Evolutionary conservation across 2,329 filamentous ascomycete genomes (phyloP).

Genomic region (Aspergillus piperis): DNA sequence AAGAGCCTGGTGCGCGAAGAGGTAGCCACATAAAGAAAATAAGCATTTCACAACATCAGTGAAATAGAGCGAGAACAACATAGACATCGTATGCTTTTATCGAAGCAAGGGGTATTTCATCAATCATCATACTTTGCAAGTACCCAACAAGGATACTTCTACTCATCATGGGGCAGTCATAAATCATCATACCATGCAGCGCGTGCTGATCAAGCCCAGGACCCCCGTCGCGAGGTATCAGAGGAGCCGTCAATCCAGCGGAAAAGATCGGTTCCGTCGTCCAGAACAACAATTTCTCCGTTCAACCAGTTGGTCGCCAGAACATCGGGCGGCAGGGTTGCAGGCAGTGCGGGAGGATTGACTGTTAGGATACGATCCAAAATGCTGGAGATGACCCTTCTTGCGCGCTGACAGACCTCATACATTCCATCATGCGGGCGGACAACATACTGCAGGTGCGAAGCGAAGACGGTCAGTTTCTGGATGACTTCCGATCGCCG

Average conservation of each 20-base stretch:
- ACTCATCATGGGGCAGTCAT: not conserved
- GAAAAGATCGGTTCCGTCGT: conserved; percentile 6
- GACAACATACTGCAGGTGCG: conserved; percentile 25
- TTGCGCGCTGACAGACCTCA: conserved; percentile 27
- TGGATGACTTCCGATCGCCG: conserved; percentile 33
- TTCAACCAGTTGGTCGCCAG: conserved; percentile 11
- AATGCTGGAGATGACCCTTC: conserved; percentile 24
- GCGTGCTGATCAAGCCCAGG: conserved; percentile 1
- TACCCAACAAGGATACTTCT: not conserved
- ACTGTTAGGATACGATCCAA: conserved; percentile 21
- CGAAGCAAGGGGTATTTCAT: not conserved
- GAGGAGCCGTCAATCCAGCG: conserved; percentile 5
- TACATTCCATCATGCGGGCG: conserved; percentile 26
- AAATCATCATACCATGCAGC: not conserved
- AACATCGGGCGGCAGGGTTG: not conserved
- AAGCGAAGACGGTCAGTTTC: conserved; percentile 29
- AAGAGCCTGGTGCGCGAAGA: not conserved
- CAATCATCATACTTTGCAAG: not conserved
- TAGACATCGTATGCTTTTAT: not conserved
- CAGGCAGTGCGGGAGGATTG: conserved; percentile 1
- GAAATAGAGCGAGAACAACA: not conserved
- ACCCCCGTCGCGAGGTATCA: not conserved
- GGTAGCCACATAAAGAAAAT: not conserved
- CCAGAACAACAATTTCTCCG: conserved; percentile 6
- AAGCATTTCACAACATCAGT: no score